These are phyloP conservation scores for Theobroma grandiflorum DNA, from an alignment of 441 rosid genomes.

Conservation along the genomic window DNA sequence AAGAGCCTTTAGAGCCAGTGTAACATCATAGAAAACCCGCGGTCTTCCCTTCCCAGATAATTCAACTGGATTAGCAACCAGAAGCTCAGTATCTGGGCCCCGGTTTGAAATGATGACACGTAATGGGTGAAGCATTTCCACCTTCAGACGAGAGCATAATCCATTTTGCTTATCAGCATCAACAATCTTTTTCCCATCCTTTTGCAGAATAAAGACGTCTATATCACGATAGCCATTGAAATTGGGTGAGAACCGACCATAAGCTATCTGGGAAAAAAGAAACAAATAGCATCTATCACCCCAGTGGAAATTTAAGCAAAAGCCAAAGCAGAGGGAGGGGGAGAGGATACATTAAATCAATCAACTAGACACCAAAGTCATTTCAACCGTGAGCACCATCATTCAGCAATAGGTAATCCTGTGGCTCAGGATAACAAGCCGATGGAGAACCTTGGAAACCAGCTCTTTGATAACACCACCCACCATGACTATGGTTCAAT, in stretches of 20 bases:
- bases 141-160: conserved; percentile 64
- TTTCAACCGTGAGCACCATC: not conserved
- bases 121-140: conserved; percentile 86
- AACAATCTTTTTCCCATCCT: conserved; percentile 74
- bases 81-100: conserved; percentile 84
- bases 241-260: conserved; percentile 72
- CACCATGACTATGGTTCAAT: not conserved
- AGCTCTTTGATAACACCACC: not conserved
- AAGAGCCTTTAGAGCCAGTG: conserved; percentile 71
- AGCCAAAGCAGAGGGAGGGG: not conserved
- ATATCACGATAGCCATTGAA: conserved; percentile 66
- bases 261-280: conserved; percentile 57
- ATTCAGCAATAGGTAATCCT: not conserved
- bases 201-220: conserved; percentile 80
- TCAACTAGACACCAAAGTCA: not conserved
- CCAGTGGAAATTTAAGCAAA: not conserved
- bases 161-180: conserved; percentile 69
- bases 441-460: not conserved
- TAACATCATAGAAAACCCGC: conserved; percentile 80
- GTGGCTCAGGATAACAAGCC: not conserved
- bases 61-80: conserved; percentile 92
- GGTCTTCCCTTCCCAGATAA: conserved; percentile 85
- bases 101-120: conserved; percentile 73
- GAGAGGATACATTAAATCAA: not conserved
- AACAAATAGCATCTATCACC: conserved; percentile 15